Base-by-base conservation (phyloP, 1,284 basidiomycete species). In the Ustilago shanxiensis region DNA sequence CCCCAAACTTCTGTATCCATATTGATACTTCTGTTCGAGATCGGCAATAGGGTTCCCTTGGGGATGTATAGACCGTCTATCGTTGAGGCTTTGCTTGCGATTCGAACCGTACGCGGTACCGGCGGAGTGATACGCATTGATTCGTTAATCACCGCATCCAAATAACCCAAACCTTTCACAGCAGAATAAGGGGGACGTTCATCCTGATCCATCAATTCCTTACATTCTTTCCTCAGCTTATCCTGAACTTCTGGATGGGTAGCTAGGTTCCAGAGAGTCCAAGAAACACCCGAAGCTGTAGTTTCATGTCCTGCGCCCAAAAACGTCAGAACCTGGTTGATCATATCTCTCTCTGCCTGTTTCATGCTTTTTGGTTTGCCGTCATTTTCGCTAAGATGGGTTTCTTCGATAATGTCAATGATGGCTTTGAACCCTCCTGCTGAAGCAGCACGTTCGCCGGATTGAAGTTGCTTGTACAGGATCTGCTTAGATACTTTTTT, bases 191-290 rank as follows among this genome's bases (percentile, higher is more conserved):
- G 67, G 14, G 80, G 81, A 22, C 69, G 66, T 22, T 78, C 59
- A 45, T 75, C 69, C 13, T 62, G 52, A 14, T 72, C 59, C 53
- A 83, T 62, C 20, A 82, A 52, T 53, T 72, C 77, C 20, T 82
- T 77, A 41, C 92, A 83, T 55, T 91, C 91, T 6, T 86, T 85
- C 4, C 92, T 89, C 1, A 94, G 88, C 33, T 86, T 87, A n/a
- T 80, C 76, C 83, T 94, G 93, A 8, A 88, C 86, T 0, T 87
- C 87, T 0, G 88, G 89, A 57, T 90, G 82, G 35, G 87, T 88
- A 0, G 90, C 88, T 20, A 94, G 89, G 28, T 90, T 89, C 82
- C 91, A 91, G 1, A 93, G 87, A 64, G 89, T 90, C 93, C 93
- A 95, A 5, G 91, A 90, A 1, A 92, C 87, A 0, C 91, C 90